Percentiles rank a stretch among this genome's conserved stretches.
These are phyloP conservation scores for Suhomyces kilbournensis DNA, from an alignment of 805 yeast genomes.

Conservation along the genomic window DNA sequence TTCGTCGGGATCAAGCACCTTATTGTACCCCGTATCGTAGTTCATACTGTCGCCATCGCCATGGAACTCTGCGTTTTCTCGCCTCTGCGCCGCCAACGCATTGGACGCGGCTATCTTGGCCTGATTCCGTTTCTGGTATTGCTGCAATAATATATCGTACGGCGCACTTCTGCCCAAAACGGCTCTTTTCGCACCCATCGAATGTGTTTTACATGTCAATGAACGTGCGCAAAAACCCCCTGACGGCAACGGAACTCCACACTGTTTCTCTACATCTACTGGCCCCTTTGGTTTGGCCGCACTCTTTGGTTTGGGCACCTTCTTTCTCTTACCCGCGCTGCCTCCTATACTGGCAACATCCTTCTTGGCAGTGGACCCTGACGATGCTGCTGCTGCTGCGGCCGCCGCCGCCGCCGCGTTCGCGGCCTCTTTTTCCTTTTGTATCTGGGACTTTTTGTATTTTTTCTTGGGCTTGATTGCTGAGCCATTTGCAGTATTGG, in stretches of 20 bases:
- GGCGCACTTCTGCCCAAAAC: slow-evolving; percentile 93
- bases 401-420: slow-evolving; percentile 47
- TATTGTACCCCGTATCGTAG: slow-evolving; percentile 30
- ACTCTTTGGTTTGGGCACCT: slow-evolving; percentile 36
- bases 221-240: slow-evolving; percentile 98
- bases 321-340: slow-evolving; percentile 24
- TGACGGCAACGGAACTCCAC: slow-evolving; percentile 91
- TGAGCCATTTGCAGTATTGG: slow-evolving; percentile 17
- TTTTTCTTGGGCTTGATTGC: slow-evolving; percentile 37
- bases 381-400: slow-evolving; percentile 27
- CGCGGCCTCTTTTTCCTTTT: slow-evolving; percentile 45
- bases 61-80: slow-evolving; percentile 55
- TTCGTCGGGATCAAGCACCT: slow-evolving; percentile 77
- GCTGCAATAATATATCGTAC: slow-evolving; percentile 81
- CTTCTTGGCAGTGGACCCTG: neutral
- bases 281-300: slow-evolving; percentile 69
- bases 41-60: slow-evolving; percentile 22
- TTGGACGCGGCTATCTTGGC: slow-evolving; percentile 82
- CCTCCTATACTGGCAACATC: neutral
- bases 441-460: slow-evolving; percentile 42
- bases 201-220: slow-evolving; percentile 93
- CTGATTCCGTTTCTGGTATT: slow-evolving; percentile 89
- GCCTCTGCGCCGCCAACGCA: slow-evolving; percentile 74
- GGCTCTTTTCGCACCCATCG: slow-evolving; percentile 97
- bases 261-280: slow-evolving; percentile 88